Conservation (phyloP, 2,329 filamentous ascomycete genomes). For the Coniochaeta sp. region DNA sequence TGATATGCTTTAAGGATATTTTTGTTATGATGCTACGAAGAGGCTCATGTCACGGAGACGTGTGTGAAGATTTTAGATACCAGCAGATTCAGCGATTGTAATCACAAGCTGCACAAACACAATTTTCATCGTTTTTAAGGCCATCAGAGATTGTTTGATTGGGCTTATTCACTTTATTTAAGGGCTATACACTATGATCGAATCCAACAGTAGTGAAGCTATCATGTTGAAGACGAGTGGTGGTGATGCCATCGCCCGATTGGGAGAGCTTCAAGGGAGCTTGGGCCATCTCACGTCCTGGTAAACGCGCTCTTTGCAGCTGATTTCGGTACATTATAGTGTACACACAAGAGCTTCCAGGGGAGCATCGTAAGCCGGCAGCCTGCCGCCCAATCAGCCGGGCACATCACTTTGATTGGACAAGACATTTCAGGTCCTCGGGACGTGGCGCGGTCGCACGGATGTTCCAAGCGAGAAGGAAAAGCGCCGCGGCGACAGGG, state of each 20-base stretch:
- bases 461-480: neutral
- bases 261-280: neutral
- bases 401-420: neutral
- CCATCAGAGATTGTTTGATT: neutral
- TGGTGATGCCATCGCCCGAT: neutral
- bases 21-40: neutral
- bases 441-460: neutral
- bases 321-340: too few relatives aligned
- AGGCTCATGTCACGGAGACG: neutral
- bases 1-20: too few relatives aligned
- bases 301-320: too few relatives aligned
- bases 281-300: too few relatives aligned
- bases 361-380: neutral
- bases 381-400: neutral
- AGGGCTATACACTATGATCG: neutral
- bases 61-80: neutral
- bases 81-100: neutral
- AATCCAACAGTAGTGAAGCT: neutral
- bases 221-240: neutral
- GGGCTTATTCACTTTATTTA: neutral
- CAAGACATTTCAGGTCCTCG: neutral
- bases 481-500: neutral
- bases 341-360: neutral
- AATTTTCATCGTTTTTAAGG: neutral
- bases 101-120: neutral